These are phyloP conservation scores for Grifola frondosa DNA, from an alignment of 1,284 basidiomycete species.

Conservation along the genomic window DNA sequence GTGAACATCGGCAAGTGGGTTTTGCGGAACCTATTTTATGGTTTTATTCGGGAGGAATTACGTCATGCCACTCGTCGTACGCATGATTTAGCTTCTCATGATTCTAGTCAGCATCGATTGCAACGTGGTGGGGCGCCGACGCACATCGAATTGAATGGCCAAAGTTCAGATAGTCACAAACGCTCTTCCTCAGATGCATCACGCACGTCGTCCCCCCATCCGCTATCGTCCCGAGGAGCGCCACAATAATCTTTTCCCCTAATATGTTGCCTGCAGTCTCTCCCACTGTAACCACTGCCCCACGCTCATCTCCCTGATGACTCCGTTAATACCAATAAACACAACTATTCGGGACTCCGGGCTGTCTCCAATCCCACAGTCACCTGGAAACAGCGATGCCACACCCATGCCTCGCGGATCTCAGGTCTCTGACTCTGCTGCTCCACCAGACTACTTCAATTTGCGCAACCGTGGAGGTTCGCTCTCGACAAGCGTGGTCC, in stretches of 20 bases:
- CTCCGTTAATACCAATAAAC: conserved; percentile 57
- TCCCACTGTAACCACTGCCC: conserved; percentile 42
- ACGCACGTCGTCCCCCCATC: conserved; percentile 10
- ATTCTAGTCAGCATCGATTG: conserved; percentile 19
- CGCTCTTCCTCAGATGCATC: conserved; percentile 33
- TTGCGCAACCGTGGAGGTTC: conserved; percentile 45
- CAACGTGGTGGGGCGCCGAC: conserved; percentile 29
- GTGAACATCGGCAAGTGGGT: conserved; percentile 85
- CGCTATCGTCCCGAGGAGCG: conserved; percentile 13
- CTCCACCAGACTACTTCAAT: conserved; percentile 51
- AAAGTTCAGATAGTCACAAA: conserved; percentile 25
- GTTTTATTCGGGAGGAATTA: conserved; percentile 68
- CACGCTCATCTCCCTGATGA: conserved; percentile 53
- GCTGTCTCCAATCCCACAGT: conserved; percentile 38
- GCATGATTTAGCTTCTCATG: conserved; percentile 30
- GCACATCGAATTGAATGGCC: conserved; percentile 31
- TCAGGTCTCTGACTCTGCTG: conserved; percentile 12
- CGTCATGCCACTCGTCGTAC: conserved; percentile 38
- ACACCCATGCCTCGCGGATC: conserved; percentile 31
- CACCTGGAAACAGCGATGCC: conserved; percentile 31
- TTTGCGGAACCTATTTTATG: conserved; percentile 69
- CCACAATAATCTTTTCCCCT: conserved; percentile 52
- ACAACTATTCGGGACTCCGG: conserved; percentile 23
- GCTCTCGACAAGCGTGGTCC: conserved; percentile 30
- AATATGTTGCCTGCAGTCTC: conserved; percentile 67